Percentiles rank a stretch among this genome's conserved stretches.
Conservation (phyloP, 805 yeast species). For the Candida chauliodis region DNA sequence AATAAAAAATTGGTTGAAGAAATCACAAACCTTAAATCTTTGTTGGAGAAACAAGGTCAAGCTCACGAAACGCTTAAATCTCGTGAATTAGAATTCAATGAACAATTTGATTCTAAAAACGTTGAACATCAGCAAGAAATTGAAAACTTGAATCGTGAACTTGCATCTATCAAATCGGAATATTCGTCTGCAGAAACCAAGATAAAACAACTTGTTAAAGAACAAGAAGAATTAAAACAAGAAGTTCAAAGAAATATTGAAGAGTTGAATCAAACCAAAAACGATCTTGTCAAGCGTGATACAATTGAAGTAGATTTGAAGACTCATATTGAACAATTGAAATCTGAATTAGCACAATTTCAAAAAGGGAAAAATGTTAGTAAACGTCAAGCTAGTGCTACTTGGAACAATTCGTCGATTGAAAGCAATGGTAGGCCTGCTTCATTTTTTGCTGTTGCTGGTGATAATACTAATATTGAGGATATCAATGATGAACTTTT, state of each 20-base stretch:
- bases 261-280: constrained; percentile 59
- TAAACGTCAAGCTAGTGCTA: constrained; percentile 41
- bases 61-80: constrained; percentile 53
- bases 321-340: constrained; percentile 54
- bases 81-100: constrained; percentile 52
- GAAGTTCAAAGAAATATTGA: constrained; percentile 61
- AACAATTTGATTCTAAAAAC: constrained; percentile 42
- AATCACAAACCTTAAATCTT: constrained; percentile 43
- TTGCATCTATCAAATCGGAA: constrained; percentile 51
- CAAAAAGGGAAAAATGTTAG: constrained; percentile 26
- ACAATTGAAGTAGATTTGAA: constrained; percentile 65
- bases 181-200: constrained; percentile 55
- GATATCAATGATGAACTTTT: constrained; percentile 75
- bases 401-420: constrained; percentile 32
- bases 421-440: constrained; percentile 52
- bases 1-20: constrained; percentile 68
- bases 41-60: constrained; percentile 50
- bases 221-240: constrained; percentile 59
- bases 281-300: constrained; percentile 54
- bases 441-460: constrained; percentile 57
- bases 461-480: constrained; percentile 53
- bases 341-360: constrained; percentile 47
- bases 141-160: constrained; percentile 50
- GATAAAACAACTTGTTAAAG: constrained; percentile 56
- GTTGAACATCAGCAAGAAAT: constrained; percentile 48